phyloP scores from a whole-genome alignment of 2,329 filamentous ascomycete species.

The Fusarium proliferatum region DNA sequence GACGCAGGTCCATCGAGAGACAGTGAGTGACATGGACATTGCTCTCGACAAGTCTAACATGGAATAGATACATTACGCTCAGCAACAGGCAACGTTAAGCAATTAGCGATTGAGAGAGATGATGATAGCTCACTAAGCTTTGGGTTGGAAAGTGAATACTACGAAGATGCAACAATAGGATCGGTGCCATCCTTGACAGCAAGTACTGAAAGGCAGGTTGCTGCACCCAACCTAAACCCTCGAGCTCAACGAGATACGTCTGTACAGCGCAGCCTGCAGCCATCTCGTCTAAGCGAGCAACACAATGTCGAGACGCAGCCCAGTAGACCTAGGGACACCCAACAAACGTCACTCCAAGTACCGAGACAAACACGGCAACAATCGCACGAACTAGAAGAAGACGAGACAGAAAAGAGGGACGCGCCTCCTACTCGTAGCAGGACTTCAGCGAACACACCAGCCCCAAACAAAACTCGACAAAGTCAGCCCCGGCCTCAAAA shows the following conservation, averaged over 20 bases:
- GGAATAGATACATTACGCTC: slow-evolving; percentile 1
- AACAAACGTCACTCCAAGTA: not conserved
- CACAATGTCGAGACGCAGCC: not conserved
- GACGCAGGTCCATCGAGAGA: slow-evolving; percentile 37
- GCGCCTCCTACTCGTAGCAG: not conserved
- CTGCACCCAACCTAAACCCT: not conserved
- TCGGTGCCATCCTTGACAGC: slow-evolving; percentile 40
- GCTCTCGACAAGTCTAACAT: slow-evolving; percentile 2
- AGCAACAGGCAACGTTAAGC: not conserved
- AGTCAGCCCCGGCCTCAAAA: not conserved
- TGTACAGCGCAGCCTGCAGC: not conserved
- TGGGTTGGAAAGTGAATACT: slow-evolving; percentile 51
- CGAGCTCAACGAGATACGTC: not conserved
- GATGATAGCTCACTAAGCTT: slow-evolving; percentile 51
- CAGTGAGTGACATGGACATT: slow-evolving; percentile 13
- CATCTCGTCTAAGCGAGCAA: not conserved
- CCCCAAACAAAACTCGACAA: slow-evolving; percentile 19
- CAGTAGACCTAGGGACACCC: not conserved
- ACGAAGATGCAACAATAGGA: slow-evolving; percentile 52
- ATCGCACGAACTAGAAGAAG: slow-evolving; percentile 4
- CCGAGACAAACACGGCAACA: not conserved
- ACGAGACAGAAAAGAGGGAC: not conserved
- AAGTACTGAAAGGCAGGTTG: not conserved
- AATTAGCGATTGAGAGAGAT: slow-evolving; percentile 39
- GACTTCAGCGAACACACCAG: slow-evolving; percentile 39